Evolutionary conservation across 768 basidiomycete species (phyloP), one percentile per base, ranked within the genome.

Genomic region (Rhizopogon vinicolor): DNA sequence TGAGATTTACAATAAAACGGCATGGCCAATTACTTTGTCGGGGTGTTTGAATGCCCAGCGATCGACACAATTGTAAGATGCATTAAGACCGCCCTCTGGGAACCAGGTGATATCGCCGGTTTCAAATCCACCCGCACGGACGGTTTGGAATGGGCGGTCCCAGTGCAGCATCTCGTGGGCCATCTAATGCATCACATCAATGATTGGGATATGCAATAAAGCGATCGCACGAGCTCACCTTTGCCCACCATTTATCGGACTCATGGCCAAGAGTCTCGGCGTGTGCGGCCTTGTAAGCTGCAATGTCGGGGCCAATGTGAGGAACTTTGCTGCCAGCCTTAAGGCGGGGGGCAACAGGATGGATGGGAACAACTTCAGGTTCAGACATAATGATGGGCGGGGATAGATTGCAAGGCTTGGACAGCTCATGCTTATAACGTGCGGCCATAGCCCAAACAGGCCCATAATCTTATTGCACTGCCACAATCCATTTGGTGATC

Each of bases 51-150:
- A 94, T 14, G 92, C 96, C 87, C 93, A 95, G 54, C 96, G 84
- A 70, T 99, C 97, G 49, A 99, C 92, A 65, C 93, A 96, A 73
- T 99, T 99, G 80, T 98, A 98, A 8, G 93, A 85, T 1, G 88
- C 96, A 65, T 95, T 97, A 62, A 96, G 73, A 4, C 78, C 87
- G 31, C 96, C 96, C 64, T 99, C 95, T 5, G 93, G 93, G 81
- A 98, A 98, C 96, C 96, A 98, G 59, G 81, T 81, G 56, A 96
- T 85, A 68, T 97, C 92, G 29, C 95, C 96, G 2, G 80, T 82
- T 64, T 81, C 78, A 65, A 98, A 98, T 7, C 79, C 76, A 43
- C 96, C 96, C 4, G 89, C 76, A 64, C 87, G 77, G 56, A 98
- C 93, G 25, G 86, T 93, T 58, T 85, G 78, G 81, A 97, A 98